Evolutionary conservation across 495 filamentous ascomycete species (phyloP), one percentile per base, ranked within the genome.

Genomic region (Lindgomyces ingoldianus): DNA sequence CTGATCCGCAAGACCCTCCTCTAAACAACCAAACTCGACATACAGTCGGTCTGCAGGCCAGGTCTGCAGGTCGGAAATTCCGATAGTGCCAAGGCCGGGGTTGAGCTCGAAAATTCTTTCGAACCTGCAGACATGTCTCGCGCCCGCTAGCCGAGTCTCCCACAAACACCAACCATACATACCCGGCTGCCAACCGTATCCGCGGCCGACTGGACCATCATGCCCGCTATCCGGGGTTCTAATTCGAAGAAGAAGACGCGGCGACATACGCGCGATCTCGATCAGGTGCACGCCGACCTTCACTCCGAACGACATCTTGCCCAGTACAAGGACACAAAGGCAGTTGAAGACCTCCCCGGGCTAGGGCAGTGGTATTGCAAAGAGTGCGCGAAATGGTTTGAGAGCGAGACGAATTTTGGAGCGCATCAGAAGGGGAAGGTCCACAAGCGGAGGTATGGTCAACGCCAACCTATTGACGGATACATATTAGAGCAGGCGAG

Each of bases 311-410:
- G 86, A 67, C 92, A 96, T 73, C 84, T 98, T 24, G 77, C 81
- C 41, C 83, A 89, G 51, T 88, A 87, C 81, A 90, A 91, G 70
- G 83, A 84, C 29, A 81, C 86, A 47, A 93, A 96, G 69, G 87
- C 89, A 25, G 77, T 83, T 19, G 93, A 96, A 73, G 93, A 97
- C 68, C 82, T 94, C 16, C 94, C 93, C 6, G 93, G 85, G 0
- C 78, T 96, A 26, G 93, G 93, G 4, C 78, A 81, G 70, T 87
- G 84, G 65, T 96, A 96, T 74, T 98, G 93, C 74, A 80, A 89
- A n/a, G 90, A 96, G 77, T 98, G 93, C 72, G 86, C 92, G 41
- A 97, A 96, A 79, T 97, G 89, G 87, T 97, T 93, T 74, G 94
- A 97, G 76, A 88, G 85, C 56, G 91, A 95, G 52, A 76, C 84